Evolutionary conservation across 2,329 filamentous ascomycete species (phyloP), one percentile per base, ranked within the genome.

Genomic region (Trichoderma brevicompactum): DNA sequence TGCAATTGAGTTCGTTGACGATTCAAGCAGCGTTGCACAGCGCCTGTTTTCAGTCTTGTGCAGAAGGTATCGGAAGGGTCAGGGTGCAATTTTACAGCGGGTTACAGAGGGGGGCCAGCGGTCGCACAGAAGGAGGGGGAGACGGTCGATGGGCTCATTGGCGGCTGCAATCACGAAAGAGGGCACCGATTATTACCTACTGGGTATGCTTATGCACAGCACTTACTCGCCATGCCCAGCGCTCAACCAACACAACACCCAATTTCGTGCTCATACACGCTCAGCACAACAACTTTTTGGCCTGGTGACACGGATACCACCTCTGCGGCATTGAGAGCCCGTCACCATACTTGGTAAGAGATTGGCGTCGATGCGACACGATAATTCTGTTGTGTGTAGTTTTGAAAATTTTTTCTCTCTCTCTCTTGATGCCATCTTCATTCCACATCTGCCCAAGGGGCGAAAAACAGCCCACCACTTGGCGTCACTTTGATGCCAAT

Each of bases 401-500:
- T 38, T 36, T n/a, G 5, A 38, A 50, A 53, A 63, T 15, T 7
- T 46, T 54, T 48, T 44, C 19, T 41, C 40, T n/a, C 36, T 41
- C 15, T 23, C 28, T 19, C 10, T 12, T 48, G 34, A 34, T 44
- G n/a, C 32, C 28, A 40, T 64, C 28, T 46, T 7, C 6, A 36
- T 36, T 19, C 40, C 58, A 63, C 56, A 40, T n/a, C 40, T 55
- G 50, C 58, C 58, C 64, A 61, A 66, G 64, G 64, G 64, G 64
- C 56, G 50, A 62, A 66, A 66, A 66, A 63, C 40, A 55, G 64
- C 64, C 64, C 64, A 66, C 64, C 64, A 66, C 34, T 34, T 55
- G 44, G 43, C 53, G 53, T 53, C 40, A 46, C 50, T 46, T 64
- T 23, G 28, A 17, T 52, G 59, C 52, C 49, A 65, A 65, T 66